These are phyloP conservation scores for Diaporthe vexans DNA, from an alignment of 2,329 filamentous ascomycete species.

Conservation along the genomic window DNA sequence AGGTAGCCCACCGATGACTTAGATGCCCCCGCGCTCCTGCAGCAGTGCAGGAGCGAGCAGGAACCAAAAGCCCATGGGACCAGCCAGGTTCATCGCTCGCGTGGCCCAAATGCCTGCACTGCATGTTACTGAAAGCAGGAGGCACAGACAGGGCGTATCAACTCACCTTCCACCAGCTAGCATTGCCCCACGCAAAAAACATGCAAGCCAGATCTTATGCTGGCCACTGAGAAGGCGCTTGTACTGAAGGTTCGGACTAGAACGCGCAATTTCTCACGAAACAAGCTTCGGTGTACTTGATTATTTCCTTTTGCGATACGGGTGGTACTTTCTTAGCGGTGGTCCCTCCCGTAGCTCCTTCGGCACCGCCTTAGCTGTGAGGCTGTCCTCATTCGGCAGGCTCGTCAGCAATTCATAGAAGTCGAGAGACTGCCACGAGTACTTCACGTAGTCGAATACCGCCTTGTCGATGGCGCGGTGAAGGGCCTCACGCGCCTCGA, in stretches of 20 bases:
- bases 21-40: background rate
- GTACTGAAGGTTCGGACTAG: background rate
- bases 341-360: background rate
- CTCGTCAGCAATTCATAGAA: slow-evolving; percentile 19
- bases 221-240: background rate
- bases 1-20: background rate
- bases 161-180: background rate
- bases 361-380: background rate
- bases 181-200: background rate
- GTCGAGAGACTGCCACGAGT: background rate
- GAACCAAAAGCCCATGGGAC: background rate
- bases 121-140: background rate
- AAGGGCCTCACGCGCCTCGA: slow-evolving; percentile 14
- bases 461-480: slow-evolving; percentile 29
- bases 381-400: slow-evolving; percentile 14
- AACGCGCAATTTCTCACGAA: background rate
- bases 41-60: background rate
- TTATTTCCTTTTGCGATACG: too few species aligned
- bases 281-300: background rate
- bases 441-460: slow-evolving; percentile 22
- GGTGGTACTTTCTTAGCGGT: background rate
- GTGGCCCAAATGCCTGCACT: background rate
- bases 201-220: background rate
- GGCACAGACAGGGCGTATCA: background rate
- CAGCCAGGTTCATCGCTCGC: background rate